Conservation (phyloP, 2,329 filamentous ascomycete genomes). For the Epichloe glyceriae region DNA sequence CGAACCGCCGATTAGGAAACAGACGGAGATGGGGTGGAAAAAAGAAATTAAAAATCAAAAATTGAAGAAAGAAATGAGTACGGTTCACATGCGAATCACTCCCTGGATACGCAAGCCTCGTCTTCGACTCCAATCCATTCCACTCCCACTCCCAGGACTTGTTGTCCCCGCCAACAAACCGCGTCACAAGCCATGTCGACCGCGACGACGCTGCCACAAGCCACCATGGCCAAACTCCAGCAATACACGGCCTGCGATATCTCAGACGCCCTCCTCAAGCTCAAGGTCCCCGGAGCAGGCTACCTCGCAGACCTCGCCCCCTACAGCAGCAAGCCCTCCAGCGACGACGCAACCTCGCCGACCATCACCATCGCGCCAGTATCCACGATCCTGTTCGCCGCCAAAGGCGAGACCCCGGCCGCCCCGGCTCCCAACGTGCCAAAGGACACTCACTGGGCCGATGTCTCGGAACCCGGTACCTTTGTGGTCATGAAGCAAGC, state of each 20-base stretch:
- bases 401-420: slow-evolving; percentile 33
- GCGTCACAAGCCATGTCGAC: slow-evolving; percentile 1
- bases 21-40: too few relatives aligned
- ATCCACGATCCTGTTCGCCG: slow-evolving; percentile 49
- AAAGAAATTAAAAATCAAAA: too few relatives aligned
- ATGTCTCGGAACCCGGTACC: slow-evolving; percentile 45
- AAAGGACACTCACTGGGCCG: slow-evolving; percentile 52
- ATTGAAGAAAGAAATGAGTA: neutral
- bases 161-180: neutral
- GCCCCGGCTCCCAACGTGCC: slow-evolving; percentile 36
- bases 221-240: slow-evolving; percentile 17
- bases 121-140: neutral
- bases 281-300: slow-evolving; percentile 53
- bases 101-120: neutral
- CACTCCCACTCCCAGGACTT: neutral
- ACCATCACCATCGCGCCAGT: slow-evolving; percentile 41
- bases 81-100: neutral
- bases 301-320: slow-evolving; percentile 45
- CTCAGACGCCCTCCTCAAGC: slow-evolving; percentile 59
- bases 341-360: slow-evolving; percentile 14
- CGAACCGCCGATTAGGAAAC: too few relatives aligned
- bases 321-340: slow-evolving; percentile 16
- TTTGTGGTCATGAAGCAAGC: slow-evolving; percentile 58
- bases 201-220: slow-evolving; percentile 5
- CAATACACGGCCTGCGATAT: slow-evolving; percentile 42